Percentiles rank a stretch among this genome's conserved stretches.
Conservation (phyloP, 1,284 basidiomycete genomes). For the Sanghuangporus sanghuang region DNA sequence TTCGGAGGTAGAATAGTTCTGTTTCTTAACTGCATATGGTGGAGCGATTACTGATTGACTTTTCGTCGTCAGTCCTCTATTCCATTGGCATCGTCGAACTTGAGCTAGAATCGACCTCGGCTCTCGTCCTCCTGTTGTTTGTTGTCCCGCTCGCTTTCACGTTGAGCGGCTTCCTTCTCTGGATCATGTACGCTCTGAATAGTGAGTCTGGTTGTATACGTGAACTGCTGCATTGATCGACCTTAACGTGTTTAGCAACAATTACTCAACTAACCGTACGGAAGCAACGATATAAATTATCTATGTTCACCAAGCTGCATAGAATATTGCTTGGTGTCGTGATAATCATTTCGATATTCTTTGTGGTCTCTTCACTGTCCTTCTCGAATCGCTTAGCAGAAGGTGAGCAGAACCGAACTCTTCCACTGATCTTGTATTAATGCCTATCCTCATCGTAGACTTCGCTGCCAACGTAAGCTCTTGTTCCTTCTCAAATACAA, state of each 20-base stretch:
- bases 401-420: slow-evolving; percentile 38
- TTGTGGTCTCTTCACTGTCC: slow-evolving; percentile 86
- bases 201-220: slow-evolving; percentile 37
- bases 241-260: slow-evolving; percentile 48
- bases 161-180: slow-evolving; percentile 89
- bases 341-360: slow-evolving; percentile 82
- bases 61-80: slow-evolving; percentile 62
- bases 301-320: slow-evolving; percentile 84
- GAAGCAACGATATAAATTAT: slow-evolving; percentile 83
- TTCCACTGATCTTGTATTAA: background rate
- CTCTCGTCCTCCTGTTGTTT: slow-evolving; percentile 73
- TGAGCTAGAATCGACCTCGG: slow-evolving; percentile 83
- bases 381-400: slow-evolving; percentile 89
- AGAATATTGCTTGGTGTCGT: slow-evolving; percentile 85
- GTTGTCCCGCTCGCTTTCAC: slow-evolving; percentile 94
- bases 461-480: background rate
- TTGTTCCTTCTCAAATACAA: background rate
- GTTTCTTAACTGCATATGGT: background rate
- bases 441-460: background rate
- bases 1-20: slow-evolving; percentile 71
- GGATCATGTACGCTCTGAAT: slow-evolving; percentile 91
- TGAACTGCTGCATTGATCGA: slow-evolving; percentile 15
- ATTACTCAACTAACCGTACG: slow-evolving; percentile 79
- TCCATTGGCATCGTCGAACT: slow-evolving; percentile 91
- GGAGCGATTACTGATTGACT: slow-evolving; percentile 1